Base-by-base conservation (phyloP, 495 filamentous ascomycete genomes). In the Cryomyces antarcticus region DNA sequence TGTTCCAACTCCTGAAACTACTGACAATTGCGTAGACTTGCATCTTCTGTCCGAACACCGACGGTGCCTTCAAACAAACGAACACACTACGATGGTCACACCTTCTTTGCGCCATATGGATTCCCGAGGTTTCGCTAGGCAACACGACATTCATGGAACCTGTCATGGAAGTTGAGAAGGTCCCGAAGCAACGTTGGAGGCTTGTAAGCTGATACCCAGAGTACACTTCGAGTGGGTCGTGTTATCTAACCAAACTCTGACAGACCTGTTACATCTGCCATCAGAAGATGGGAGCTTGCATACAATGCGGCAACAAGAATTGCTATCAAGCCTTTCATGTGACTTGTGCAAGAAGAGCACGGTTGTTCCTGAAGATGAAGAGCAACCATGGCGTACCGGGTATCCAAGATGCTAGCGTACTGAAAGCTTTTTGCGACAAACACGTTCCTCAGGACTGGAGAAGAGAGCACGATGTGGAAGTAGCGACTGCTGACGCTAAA, bases 291-390 rank as follows among this genome's bases (percentile, higher is more conserved):
- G 89, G 89, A 27, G 88, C 89, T 31, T 95, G 88, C 49, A 93
- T 99, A 44, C 89, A 99, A 61, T 99, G 89, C 62, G 85, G 86
- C 43, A 95, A 96, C 62, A 96, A 93, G 57, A 80, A 77, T 46
- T 99, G 89, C 59, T 99, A 87, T 54, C 75, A 84, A 52, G 89
- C 89, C n/a, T 99, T 96, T 61, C 89, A 99, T 59, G 89, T 96
- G 29, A 95, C 88, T 5, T 99, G 89, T 55, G 89, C 88, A 7
- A 75, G 92, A 34, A 69, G 83, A 47, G 82, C 86, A 33, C 76
- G 80, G 47, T 74, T 99, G 0, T 93, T 81, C 57, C 65, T 99
- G 45, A 93, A 88, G 65, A 96, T 95, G 88, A 96, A 95, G 60
- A 82, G 84, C 39, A 78, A 71, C 38, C 81, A 89, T 46, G 82